A percentile compares a stretch with the other conserved stretches of the same genome.
phyloP scores from a whole-genome alignment of 2,329 filamentous ascomycete species.

The Colletotrichum tanaceti region DNA sequence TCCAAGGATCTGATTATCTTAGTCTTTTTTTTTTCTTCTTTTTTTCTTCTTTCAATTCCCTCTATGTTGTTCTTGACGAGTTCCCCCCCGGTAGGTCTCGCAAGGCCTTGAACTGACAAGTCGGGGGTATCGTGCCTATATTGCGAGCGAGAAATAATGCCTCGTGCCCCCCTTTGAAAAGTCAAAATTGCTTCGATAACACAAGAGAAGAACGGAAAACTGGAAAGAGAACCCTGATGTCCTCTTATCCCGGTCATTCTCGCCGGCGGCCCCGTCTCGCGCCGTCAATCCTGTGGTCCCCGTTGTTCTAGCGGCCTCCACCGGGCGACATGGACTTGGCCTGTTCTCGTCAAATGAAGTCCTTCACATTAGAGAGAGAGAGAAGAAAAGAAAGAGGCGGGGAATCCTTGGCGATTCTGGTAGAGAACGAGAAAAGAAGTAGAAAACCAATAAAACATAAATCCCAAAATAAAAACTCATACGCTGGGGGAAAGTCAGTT shows the following conservation, averaged over 20 bases:
- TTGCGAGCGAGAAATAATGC: background rate
- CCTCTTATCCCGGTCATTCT: conserved; percentile 14
- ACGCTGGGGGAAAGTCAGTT: no score
- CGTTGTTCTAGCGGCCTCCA: conserved; percentile 21
- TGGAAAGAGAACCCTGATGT: conserved; percentile 14
- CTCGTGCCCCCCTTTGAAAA: background rate
- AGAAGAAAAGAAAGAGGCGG: background rate
- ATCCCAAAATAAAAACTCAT: background rate
- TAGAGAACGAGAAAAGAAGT: background rate
- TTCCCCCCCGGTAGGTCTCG: no score
- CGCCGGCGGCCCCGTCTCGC: conserved; percentile 16
- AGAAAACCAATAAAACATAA: no score
- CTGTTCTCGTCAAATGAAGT: conserved; percentile 2
- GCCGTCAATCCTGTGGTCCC: conserved; percentile 10
- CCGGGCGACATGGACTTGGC: conserved; percentile 5
- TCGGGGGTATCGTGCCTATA: no score
- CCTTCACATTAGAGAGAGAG: conserved; percentile 3
- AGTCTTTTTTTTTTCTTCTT: no score
- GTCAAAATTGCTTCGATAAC: background rate
- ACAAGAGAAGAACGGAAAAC: background rate
- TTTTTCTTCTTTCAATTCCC: no score
- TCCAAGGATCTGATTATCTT: background rate
- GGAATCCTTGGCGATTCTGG: conserved; percentile 9
- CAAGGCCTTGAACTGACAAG: no score
- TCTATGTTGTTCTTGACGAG: no score